Evolutionary conservation across 305 asterid species (phyloP).

Genomic region (Solanum hybrid): DNA sequence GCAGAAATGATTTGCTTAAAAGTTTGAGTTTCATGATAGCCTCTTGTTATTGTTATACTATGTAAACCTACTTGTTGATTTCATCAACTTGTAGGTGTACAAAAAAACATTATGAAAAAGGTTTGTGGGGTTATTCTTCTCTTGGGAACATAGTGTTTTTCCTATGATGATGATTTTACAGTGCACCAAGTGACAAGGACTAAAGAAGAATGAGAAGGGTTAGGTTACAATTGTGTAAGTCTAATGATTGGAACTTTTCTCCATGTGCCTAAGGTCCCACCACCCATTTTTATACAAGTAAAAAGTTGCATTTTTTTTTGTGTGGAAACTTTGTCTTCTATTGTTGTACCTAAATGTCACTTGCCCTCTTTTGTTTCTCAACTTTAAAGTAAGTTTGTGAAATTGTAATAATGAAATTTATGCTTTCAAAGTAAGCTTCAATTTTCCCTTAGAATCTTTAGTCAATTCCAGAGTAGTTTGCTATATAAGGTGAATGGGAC

Average conservation of each 20-base stretch:
- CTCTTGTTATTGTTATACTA: background rate
- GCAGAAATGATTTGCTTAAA: background rate
- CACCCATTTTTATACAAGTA: background rate
- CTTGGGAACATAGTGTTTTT: background rate
- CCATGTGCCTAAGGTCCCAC: background rate
- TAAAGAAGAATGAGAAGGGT: background rate
- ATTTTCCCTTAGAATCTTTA: background rate
- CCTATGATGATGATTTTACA: background rate
- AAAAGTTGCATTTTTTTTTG: background rate
- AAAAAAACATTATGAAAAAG: background rate
- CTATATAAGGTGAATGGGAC: background rate
- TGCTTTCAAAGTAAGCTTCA: background rate
- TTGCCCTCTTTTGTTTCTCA: background rate
- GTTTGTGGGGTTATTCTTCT: background rate
- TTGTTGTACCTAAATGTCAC: constrained; percentile 1
- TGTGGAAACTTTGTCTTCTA: background rate
- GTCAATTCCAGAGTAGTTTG: background rate
- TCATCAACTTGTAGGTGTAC: background rate
- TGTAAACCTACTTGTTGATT: background rate
- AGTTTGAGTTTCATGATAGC: background rate
- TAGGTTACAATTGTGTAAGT: background rate
- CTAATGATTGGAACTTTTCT: background rate
- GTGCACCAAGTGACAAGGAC: background rate
- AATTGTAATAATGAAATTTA: background rate
- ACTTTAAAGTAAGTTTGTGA: background rate